These are phyloP conservation scores for Globisporangium megalacanthum DNA, from an alignment of 352 stramenopile species.

Conservation along the genomic window DNA sequence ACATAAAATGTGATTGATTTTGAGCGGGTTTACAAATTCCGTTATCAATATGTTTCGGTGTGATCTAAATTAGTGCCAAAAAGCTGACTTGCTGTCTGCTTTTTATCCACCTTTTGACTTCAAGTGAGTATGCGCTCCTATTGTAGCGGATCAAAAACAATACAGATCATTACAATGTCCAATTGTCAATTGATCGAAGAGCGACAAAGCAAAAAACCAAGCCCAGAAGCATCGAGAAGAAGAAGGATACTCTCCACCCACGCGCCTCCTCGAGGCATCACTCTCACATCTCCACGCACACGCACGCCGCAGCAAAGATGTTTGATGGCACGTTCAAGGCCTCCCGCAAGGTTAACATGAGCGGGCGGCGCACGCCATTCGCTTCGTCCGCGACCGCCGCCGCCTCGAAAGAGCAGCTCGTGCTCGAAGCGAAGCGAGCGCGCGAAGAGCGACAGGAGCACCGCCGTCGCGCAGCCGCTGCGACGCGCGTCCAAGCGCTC, in stretches of 20 bases:
- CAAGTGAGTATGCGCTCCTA: no score
- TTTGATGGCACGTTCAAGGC: conserved; percentile 73
- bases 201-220: no score
- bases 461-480: conserved; percentile 32
- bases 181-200: no score
- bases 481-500: conserved; percentile 45
- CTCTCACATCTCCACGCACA: background rate
- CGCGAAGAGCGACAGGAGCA: conserved; percentile 48
- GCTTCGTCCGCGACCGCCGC: conserved; percentile 12
- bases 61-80: no score
- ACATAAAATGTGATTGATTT: no score
- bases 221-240: no score
- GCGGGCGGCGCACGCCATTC: conserved; percentile 41
- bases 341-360: conserved; percentile 65
- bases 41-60: no score
- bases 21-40: no score
- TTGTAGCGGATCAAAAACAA: no score
- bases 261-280: background rate
- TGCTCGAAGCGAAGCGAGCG: conserved; percentile 47
- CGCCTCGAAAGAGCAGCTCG: conserved; percentile 47
- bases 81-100: no score
- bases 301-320: conserved; percentile 19
- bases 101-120: no score
- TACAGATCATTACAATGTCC: no score
- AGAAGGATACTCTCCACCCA: background rate